Percentiles rank a stretch among this genome's conserved stretches.
phyloP scores from a whole-genome alignment of 208 protist species.

The Trypanosoma vivax region DNA sequence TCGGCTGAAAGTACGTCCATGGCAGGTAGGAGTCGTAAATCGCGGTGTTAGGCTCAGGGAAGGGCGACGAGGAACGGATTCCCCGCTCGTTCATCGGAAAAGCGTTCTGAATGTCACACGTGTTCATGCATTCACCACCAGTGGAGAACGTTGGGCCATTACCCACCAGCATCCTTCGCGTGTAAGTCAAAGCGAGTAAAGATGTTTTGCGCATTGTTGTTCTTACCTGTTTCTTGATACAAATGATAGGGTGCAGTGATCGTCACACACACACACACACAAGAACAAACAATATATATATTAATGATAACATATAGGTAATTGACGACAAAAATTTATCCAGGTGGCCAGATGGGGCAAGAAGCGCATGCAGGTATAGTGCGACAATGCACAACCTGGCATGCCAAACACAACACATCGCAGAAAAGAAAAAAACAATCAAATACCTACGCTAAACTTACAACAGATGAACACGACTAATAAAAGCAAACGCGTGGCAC shows the following conservation, averaged over 20 bases:
- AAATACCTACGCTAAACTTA: no score
- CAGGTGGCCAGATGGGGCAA: no score
- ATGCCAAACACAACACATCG: no score
- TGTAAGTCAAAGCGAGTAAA: constrained; percentile 55
- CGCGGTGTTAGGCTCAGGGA: constrained; percentile 85
- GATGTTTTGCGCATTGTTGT: constrained; percentile 78
- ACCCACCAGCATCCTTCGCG: constrained; percentile 66
- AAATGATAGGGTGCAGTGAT: background rate
- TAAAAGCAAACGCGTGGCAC: no score
- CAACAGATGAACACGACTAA: no score
- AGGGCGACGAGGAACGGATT: constrained; percentile 82
- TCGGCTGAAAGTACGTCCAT: constrained; percentile 89
- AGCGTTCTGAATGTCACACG: constrained; percentile 69
- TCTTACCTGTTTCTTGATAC: background rate
- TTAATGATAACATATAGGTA: background rate
- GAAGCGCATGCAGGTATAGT: no score
- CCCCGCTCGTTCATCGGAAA: constrained; percentile 81
- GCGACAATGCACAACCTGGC: no score
- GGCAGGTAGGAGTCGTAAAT: constrained; percentile 86
- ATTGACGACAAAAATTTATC: background rate
- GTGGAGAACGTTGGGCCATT: constrained; percentile 86
- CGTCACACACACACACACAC: background rate
- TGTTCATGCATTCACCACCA: constrained; percentile 83
- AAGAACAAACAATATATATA: constrained; percentile 9
- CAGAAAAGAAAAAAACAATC: no score